Evolutionary conservation across 768 basidiomycete species (phyloP), one percentile per base, ranked within the genome.

Genomic region (Termitomyces sp.): DNA sequence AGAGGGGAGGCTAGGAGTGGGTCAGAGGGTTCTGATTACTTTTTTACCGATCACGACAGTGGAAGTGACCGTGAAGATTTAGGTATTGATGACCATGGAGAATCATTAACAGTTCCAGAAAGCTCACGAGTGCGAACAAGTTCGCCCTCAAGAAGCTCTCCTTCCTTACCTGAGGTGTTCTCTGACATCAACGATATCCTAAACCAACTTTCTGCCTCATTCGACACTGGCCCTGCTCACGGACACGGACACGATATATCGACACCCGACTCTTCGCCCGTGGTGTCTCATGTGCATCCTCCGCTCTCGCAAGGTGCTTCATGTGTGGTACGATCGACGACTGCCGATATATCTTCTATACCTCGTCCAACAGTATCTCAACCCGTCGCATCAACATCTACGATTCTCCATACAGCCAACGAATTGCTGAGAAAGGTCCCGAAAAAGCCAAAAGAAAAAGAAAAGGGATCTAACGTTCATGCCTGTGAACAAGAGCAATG

Each of bases 111-210:
- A 31, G 68, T 70, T 53, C 68, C 78, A 15, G 72, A 72, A 46
- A 68, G 71, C 58, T 70, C 72, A 53, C 74, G 71, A 61, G 64
- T 69, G 51, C 65, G 67, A 55, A 66, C 69, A 59, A 65, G 65
- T 60, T 69, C 76, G 49, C 71, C 79, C 54, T 67, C 75, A 30
- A 68, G 72, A 65, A 76, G 75, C 52, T 76, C 84, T 33, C 76
- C 82, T 24, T 70, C 79, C 49, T 80, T 82, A 42, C 76, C 80
- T 18, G 78, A 78, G 31, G 86, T 84, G 66, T 89, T 87, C 68
- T 78, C 82, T 46, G 89, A 91, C 65, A 83, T 92, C 59, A 85
- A 80, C 67, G 90, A 91, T 66, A 91, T 91, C 57, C 72, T 92
- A 57, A 86, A 81, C 66, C 89, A 91, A 64, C 80, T 90, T 39